Evolutionary conservation across 805 yeast genomes (phyloP).

Genomic region (Barnettozyma sp.): DNA sequence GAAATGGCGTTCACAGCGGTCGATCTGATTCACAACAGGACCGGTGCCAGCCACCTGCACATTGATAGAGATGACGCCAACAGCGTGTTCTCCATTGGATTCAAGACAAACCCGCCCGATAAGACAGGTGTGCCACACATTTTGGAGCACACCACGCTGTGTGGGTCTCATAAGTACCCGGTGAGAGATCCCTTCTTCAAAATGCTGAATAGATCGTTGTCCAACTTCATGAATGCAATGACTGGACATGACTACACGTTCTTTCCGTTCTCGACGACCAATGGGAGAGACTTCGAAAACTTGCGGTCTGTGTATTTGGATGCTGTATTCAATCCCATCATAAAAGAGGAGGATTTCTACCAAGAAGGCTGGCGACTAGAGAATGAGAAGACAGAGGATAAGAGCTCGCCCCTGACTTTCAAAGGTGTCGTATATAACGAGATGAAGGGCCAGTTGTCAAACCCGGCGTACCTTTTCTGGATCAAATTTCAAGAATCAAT

Average conservation of each 20-base stretch:
- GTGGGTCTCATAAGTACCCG: constrained; percentile 89
- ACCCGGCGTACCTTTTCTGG: constrained; percentile 79
- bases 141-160: constrained; percentile 89
- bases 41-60: constrained; percentile 81
- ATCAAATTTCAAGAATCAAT: constrained; percentile 75
- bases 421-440: constrained; percentile 98
- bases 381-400: constrained; percentile 53
- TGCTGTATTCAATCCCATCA: constrained; percentile 75
- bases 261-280: constrained; percentile 95
- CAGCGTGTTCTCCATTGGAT: constrained; percentile 82
- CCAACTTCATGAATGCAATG: constrained; percentile 98
- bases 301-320: constrained; percentile 84
- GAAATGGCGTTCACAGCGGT: constrained; percentile 79
- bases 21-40: constrained; percentile 53
- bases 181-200: constrained; percentile 97
- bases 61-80: constrained; percentile 77
- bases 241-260: constrained; percentile 95
- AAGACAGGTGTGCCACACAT: constrained; percentile 96
- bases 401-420: constrained; percentile 54
- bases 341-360: constrained; percentile 71
- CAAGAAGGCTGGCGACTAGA: constrained; percentile 99
- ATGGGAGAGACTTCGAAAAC: constrained; percentile 70
- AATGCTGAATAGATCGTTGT: constrained; percentile 89
- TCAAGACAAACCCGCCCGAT: constrained; percentile 92
- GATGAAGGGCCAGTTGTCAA: constrained; percentile 96